Evolutionary conservation across 148 eudicot species (phyloP).

Genomic region (Dianthus caryophyllus): DNA sequence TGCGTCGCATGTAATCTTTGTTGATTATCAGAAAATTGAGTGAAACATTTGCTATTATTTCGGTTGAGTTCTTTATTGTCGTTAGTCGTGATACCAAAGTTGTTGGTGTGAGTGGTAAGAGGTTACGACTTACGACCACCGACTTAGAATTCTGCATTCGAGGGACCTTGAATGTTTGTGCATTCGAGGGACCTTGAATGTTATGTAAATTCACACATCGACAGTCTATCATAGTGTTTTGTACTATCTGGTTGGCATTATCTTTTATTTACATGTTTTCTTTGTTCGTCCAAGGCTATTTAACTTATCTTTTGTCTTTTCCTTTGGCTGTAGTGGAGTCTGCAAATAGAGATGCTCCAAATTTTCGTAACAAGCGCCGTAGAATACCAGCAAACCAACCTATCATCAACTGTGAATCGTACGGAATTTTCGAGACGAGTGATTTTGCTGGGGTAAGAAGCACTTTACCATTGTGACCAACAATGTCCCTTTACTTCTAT

Average conservation of each 20-base stretch:
- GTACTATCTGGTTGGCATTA: too few relatives aligned
- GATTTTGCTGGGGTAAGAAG: constrained; percentile 42
- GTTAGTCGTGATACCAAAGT: background rate
- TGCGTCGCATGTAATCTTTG: background rate
- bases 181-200: background rate
- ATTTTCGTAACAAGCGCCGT: constrained; percentile 40
- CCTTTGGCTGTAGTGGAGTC: constrained; percentile 33
- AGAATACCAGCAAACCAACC: constrained; percentile 42
- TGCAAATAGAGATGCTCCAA: constrained; percentile 20
- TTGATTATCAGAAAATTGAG: background rate
- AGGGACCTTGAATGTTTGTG: background rate
- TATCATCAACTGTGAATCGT: constrained; percentile 45
- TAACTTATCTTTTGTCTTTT: constrained; percentile 2
- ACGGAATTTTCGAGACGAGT: constrained; percentile 38
- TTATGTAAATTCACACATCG: too few relatives aligned
- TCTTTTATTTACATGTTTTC: too few relatives aligned
- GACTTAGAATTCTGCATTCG: background rate
- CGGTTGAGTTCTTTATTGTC: too few relatives aligned
- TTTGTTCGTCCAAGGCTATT: background rate
- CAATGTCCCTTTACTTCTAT: background rate
- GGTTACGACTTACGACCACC: background rate
- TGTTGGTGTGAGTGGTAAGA: background rate
- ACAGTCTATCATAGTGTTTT: too few relatives aligned
- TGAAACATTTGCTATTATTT: background rate
- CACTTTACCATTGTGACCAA: background rate